Base-by-base conservation (phyloP, 352 stramenopile species). In the Globisporangium takayamanum region DNA sequence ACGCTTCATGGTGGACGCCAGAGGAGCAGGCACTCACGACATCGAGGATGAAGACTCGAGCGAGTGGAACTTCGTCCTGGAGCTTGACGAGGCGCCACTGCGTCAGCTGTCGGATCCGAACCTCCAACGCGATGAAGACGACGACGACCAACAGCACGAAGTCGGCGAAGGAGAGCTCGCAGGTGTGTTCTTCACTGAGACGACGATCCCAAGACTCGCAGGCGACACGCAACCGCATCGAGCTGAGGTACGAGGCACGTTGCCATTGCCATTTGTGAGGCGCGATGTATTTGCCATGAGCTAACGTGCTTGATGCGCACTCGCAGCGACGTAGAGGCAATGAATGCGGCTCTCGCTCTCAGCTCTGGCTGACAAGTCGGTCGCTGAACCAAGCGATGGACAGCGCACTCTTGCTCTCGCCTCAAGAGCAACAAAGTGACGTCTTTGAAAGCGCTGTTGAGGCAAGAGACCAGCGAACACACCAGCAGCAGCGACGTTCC, bases 141-240 rank as follows among this genome's bases (percentile, higher is more conserved):
- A 12, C 33, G 33, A 39, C n/a, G 8, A 28, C 15, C 44, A 49
- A n/a, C 44, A 28, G 18, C n/a, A 12, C 20, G 30, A 67, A 2
- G 15, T 58, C 33, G 2, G 18, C 11, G 55, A 50, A 42, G 49
- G 61, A 7, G 42, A 55, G 1, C 55, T 67, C 6, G 61, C 54
- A 1, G 41, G 20, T 12, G 61, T 67, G n/a, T 67, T 67, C 44
- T 67, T 67, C 20, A 26, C 55, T 11, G 50, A 62, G 10, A 67
- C 47, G 14, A 58, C 41, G 22, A 25, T 62, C 0, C 61, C 61
- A 22, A 50, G 47, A 16, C 37, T 67, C 42, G 11, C 33, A 37
- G 44, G 14, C 3, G 22, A n/a, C 22, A 6, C 15, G 28, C 51
- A 39, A 45, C 1, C 11, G 28, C 16, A 15, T 2, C 3, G 12